These are phyloP conservation scores for Marsdenia floribunda DNA, from an alignment of 257 asterid species.

Conservation along the genomic window DNA sequence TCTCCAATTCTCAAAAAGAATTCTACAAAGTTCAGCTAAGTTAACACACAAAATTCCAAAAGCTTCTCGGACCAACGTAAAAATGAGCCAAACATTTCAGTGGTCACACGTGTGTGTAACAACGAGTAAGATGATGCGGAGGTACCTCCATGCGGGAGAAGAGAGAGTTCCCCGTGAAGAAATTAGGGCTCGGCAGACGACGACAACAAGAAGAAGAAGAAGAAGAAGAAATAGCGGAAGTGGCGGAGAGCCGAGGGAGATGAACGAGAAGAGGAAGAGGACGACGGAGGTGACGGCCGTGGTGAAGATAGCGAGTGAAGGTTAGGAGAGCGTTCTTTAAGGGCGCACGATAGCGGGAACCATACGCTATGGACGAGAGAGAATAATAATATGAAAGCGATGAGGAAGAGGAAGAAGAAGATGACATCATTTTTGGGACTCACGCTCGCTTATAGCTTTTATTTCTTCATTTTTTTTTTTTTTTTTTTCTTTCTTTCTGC, in stretches of 20 bases:
- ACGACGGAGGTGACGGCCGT: conserved; percentile 11
- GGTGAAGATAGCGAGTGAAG: conserved; percentile 28
- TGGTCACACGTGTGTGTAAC: background rate
- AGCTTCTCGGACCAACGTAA: background rate
- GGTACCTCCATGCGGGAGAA: conserved; percentile 81
- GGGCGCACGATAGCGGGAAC: conserved; percentile 57
- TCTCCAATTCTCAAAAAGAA: background rate
- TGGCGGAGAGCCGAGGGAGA: conserved; percentile 15
- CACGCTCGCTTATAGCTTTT: background rate
- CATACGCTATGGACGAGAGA: conserved; percentile 24
- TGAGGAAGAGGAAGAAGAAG: background rate
- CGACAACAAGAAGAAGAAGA: conserved; percentile 14
- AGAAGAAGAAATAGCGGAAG: background rate
- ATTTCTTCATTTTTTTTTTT: background rate
- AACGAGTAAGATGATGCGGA: background rate
- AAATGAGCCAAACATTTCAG: too few species aligned
- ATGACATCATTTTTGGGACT: background rate
- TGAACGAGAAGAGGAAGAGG: conserved; percentile 7
- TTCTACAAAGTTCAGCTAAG: background rate
- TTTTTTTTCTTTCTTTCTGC: too few species aligned
- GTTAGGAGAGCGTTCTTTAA: conserved; percentile 17
- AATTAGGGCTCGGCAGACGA: conserved; percentile 25
- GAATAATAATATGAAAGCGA: conserved; percentile 9
- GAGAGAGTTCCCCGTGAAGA: conserved; percentile 59
- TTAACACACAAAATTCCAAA: background rate